Evolutionary conservation across 2,329 filamentous ascomycete species (phyloP), one percentile per base, ranked within the genome.

Genomic region (Ceratocystis papillata): DNA sequence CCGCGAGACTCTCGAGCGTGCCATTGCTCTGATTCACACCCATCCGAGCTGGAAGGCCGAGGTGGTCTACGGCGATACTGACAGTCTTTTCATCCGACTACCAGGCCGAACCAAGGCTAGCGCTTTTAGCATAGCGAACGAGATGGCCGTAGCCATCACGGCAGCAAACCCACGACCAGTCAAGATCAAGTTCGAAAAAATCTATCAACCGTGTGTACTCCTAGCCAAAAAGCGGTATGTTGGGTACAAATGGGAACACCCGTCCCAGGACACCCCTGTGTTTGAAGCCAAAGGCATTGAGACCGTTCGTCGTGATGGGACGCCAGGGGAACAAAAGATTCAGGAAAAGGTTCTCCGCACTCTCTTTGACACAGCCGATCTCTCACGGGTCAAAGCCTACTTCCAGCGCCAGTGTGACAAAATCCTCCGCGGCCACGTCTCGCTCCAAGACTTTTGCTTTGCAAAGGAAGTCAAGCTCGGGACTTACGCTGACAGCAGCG

Each of bases 261-360:
- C 82, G 46, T 79, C 82, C 17, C 94, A 99, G 73, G 78, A 74
- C 7, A 84, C 86, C 70, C 93, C 94, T 0, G 89, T 96, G 0
- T 97, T 97, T 70, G 95, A 99, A 73, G 95, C 94, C 67, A 99
- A 99, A 75, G 94, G 95, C 37, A 99, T 97, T 69, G 95, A 99
- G 78, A 99, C 95, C 0, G 93, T 99, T 6, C 86, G 95, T 1
- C 84, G 94, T 62, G 94, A 99, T 73, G 94, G 94, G 48, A 97
- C 92, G 0, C 92, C 93, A 0, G 93, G 92, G 0, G 90, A 96
- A 75, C 93, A 97, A 73, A 96, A 94, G 78, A 95, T 99, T 60
- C 90, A 96, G 75, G 94, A 97, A 74, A 94, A 90, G 71, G 88
- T 89, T 0, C 79, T 99, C 45, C 92, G 89, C 73, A 82, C 96